Evolutionary conservation across 2,329 filamentous ascomycete species (phyloP), one percentile per base, ranked within the genome.

Genomic region (Colletotrichum ledebouriae): DNA sequence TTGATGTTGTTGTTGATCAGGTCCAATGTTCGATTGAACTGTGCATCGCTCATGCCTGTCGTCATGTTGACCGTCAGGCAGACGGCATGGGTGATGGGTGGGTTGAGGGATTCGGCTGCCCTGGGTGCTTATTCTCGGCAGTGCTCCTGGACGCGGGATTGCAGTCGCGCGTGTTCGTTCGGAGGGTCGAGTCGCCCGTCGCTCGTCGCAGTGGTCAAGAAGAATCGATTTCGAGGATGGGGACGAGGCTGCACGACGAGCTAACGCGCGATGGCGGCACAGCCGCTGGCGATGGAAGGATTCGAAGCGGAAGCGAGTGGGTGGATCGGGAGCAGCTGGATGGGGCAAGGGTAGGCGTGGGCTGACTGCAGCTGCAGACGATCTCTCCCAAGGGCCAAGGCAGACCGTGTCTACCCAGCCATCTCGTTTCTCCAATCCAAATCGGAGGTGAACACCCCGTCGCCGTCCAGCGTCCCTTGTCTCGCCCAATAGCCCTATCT

Each of bases 1-100:
- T 69, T 64, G 56, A 60, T 46, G 29, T 65, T 71, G 7, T 67
- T 17, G 10, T 66, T 70, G 46, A 69, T 66, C 9, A n/a, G 25
- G 13, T 60, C 12, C 20, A 69, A 57, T 5, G 58, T 55, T 12
- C 41, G 15, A 20, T 57, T 47, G 44, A 69, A 67, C 20, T 66
- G 56, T 15, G n/a, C 63, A 15, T 41, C 37, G 37, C 44, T 22
- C 67, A 67, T 69, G 50, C 37, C 61, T 39, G 61, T 55, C 61
- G 46, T 29, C 61, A 64, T 69, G 13, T 6, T 52, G 37, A 17
- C 5, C 13, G 39, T 34, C 25, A 6, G 22, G 20, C 46, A 12
- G 5, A 41, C 17, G 22, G 20, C 9, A n/a, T 7, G 29, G 20
- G 25, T 15, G 20, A 34, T 15, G 20, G 6, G 41, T 6, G 17